A percentile compares a stretch with the other conserved stretches of the same genome.
Conservation (phyloP, 108 stramenopile genomes). For the Nitzschia inconspicua region DNA sequence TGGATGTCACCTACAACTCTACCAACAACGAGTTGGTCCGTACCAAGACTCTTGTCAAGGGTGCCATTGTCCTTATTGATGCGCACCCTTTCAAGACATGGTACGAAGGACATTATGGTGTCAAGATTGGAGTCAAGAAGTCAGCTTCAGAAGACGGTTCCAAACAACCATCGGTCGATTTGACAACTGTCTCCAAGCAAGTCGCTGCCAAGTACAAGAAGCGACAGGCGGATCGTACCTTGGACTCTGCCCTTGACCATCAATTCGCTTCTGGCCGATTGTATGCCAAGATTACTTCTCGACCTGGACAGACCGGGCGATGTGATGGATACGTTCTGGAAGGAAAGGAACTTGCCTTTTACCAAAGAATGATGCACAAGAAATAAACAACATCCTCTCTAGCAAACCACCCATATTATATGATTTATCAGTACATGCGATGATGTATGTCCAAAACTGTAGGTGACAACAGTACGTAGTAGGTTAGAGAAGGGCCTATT, state of each 20-base stretch:
- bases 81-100: constrained; percentile 97
- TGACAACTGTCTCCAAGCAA: constrained; percentile 59
- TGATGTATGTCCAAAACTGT: too few relatives aligned
- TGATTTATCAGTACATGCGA: too few relatives aligned
- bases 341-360: constrained; percentile 98
- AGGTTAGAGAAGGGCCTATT: too few relatives aligned
- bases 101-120: constrained; percentile 98
- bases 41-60: constrained; percentile 99
- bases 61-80: constrained; percentile 96
- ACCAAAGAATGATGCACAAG: constrained; percentile 93
- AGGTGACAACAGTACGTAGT: too few relatives aligned
- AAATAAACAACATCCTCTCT: too few relatives aligned
- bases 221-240: constrained; percentile 81
- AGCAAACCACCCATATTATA: too few relatives aligned
- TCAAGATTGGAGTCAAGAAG: constrained; percentile 95
- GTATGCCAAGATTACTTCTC: constrained; percentile 93
- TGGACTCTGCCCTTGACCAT: constrained; percentile 89
- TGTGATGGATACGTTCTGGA: constrained; percentile 98
- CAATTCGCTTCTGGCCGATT: constrained; percentile 98
- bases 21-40: constrained; percentile 99
- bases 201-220: constrained; percentile 79
- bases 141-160: constrained; percentile 30
- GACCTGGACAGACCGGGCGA: constrained; percentile 98
- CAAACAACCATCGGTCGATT: constrained; percentile 42
- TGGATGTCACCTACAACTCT: constrained; percentile 99